Conservation (phyloP, 2,329 filamentous ascomycete genomes). For the Cytospora leucostoma region DNA sequence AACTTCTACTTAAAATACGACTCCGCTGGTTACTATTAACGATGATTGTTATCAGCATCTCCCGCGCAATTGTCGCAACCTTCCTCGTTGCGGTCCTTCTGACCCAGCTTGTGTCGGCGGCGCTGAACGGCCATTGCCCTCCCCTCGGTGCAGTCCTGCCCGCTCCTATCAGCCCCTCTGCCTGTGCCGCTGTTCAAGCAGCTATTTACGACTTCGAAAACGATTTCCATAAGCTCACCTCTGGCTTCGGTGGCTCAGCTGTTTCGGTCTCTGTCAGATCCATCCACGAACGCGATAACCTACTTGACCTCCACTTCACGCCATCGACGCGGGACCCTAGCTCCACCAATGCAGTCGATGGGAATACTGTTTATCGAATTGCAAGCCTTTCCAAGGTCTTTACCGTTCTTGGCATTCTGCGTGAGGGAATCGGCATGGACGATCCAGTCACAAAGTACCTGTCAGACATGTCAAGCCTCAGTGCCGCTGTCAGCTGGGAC, state of each 20-base stretch:
- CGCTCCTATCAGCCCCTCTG: constrained; percentile 38
- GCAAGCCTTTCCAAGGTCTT: constrained; percentile 43
- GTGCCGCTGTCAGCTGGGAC: constrained; percentile 45
- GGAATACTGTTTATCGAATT: constrained; percentile 40
- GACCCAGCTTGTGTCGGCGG: not conserved
- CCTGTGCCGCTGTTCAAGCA: constrained; percentile 35
- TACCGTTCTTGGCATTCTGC: constrained; percentile 36
- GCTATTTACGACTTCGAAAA: constrained; percentile 33
- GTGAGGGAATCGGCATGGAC: constrained; percentile 39
- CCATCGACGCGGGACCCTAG: constrained; percentile 36
- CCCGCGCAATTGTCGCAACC: not conserved
- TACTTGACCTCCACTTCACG: constrained; percentile 46
- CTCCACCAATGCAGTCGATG: constrained; percentile 35
- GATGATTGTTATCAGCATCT: not conserved
- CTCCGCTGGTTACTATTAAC: not conserved
- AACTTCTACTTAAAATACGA: not conserved
- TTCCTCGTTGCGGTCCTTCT: not conserved
- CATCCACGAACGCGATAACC: constrained; percentile 40
- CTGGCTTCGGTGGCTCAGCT: constrained; percentile 37
- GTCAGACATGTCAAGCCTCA: constrained; percentile 38
- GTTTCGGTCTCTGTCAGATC: constrained; percentile 45
- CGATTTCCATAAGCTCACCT: constrained; percentile 34
- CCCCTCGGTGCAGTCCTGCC: constrained; percentile 46
- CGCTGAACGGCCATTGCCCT: constrained; percentile 42
- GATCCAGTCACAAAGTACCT: constrained; percentile 49